Conservation (phyloP, 1,284 basidiomycete genomes). For the Binderoboletus segoi region DNA sequence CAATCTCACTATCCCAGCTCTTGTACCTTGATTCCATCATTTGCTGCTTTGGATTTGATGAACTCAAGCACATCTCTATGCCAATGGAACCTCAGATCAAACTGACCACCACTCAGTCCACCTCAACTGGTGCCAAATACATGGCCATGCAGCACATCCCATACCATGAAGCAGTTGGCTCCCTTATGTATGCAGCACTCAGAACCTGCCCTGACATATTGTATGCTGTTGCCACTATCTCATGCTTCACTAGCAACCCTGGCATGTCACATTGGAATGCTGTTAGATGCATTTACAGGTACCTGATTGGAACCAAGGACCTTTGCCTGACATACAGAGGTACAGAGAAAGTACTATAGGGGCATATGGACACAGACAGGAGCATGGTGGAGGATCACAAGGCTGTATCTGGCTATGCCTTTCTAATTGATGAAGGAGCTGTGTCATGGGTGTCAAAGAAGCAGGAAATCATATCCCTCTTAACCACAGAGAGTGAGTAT, state of each 20-base stretch:
- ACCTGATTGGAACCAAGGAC: slow-evolving; percentile 22
- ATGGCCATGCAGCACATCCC: neutral
- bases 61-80: neutral
- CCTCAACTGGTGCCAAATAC: neutral
- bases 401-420: slow-evolving; percentile 38
- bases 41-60: slow-evolving; percentile 8
- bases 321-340: slow-evolving; percentile 31
- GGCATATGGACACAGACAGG: slow-evolving; percentile 32
- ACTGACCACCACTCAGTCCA: slow-evolving; percentile 9
- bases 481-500: slow-evolving; percentile 35
- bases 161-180: neutral
- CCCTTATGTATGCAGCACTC: slow-evolving; percentile 2
- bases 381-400: slow-evolving; percentile 23
- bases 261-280: neutral
- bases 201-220: slow-evolving; percentile 36
- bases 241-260: neutral
- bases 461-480: slow-evolving; percentile 20
- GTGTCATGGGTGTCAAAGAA: slow-evolving; percentile 33
- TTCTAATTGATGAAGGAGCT: slow-evolving; percentile 36
- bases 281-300: neutral
- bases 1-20: slow-evolving; percentile 18
- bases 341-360: slow-evolving; percentile 22
- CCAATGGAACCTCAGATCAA: slow-evolving; percentile 23
- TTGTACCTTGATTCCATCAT: slow-evolving; percentile 33
- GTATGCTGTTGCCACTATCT: slow-evolving; percentile 26